Evolutionary conservation across 148 eudicot genomes (phyloP).

Genomic region (Nepenthes gracilis): DNA sequence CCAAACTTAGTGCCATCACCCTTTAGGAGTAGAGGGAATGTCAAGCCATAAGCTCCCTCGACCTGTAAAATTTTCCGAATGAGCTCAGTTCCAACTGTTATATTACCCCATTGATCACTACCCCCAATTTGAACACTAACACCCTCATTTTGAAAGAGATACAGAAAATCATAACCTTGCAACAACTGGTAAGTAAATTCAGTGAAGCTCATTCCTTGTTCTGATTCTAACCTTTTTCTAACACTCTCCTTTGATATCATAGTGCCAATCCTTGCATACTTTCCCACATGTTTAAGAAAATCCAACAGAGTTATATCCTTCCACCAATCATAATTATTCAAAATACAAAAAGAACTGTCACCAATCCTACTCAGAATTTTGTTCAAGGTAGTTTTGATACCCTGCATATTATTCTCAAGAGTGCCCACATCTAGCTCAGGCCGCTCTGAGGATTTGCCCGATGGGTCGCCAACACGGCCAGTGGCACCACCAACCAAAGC

Average conservation of each 20-base stretch:
- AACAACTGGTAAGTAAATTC: conserved; percentile 79
- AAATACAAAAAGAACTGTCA: conserved; percentile 21
- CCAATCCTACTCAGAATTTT: conserved; percentile 24
- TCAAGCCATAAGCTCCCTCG: conserved; percentile 58
- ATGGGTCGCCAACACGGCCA: conserved; percentile 79
- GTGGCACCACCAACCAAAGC: conserved; percentile 91
- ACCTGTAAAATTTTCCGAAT: conserved; percentile 46
- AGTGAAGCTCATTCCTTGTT: conserved; percentile 78
- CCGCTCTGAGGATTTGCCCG: conserved; percentile 64
- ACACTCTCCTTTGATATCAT: conserved; percentile 94
- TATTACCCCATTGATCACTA: conserved; percentile 96
- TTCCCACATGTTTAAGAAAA: conserved; percentile 61
- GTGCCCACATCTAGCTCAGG: conserved; percentile 52
- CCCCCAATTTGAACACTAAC: conserved; percentile 83
- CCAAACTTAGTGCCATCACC: conserved; percentile 85
- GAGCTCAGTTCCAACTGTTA: conserved; percentile 85
- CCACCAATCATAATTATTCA: conserved; percentile 96
- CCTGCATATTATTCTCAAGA: conserved; percentile 34
- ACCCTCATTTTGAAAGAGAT: conserved; percentile 41
- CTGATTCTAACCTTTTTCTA: conserved; percentile 55
- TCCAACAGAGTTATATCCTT: conserved; percentile 65
- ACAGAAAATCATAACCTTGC: conserved; percentile 79
- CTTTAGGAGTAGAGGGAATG: conserved; percentile 78
- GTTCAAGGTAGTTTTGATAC: conserved; percentile 27
- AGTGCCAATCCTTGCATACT: conserved; percentile 62